phyloP scores from a whole-genome alignment of 495 filamentous ascomycete genomes.

The Parmelia sp. region DNA sequence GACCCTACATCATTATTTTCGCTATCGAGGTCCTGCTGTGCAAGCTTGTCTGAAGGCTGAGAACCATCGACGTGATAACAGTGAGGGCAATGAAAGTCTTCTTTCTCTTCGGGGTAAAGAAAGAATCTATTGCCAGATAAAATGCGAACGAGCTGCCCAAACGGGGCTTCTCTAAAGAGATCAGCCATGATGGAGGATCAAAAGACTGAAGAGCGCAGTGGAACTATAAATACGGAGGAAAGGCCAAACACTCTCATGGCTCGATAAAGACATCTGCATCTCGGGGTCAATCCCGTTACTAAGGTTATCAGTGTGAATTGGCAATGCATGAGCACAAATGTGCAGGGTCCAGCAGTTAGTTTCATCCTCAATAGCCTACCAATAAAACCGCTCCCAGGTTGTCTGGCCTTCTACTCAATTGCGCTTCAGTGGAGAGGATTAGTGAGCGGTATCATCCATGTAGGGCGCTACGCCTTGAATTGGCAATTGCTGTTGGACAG shows the following conservation, averaged over 20 bases:
- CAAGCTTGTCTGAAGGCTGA: conserved; percentile 7
- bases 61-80: not conserved
- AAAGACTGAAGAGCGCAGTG: not conserved
- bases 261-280: not conserved
- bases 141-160: conserved; percentile 33
- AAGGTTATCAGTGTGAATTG: not conserved
- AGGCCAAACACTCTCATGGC: not conserved
- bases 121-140: conserved; percentile 25
- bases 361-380: not conserved
- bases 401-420: no score
- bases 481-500: not conserved
- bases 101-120: conserved; percentile 31
- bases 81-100: conserved; percentile 14
- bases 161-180: conserved; percentile 22
- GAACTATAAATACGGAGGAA: no score
- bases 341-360: not conserved
- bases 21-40: conserved; percentile 23
- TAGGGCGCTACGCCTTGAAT: not conserved
- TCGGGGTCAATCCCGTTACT: not conserved
- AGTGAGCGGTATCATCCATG: not conserved
- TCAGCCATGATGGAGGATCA: conserved; percentile 14
- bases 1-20: not conserved
- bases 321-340: not conserved
- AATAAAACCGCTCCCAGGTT: not conserved
- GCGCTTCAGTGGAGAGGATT: not conserved